Base-by-base conservation (phyloP, 2,329 filamentous ascomycete genomes). In the Septoria petroselini region DNA sequence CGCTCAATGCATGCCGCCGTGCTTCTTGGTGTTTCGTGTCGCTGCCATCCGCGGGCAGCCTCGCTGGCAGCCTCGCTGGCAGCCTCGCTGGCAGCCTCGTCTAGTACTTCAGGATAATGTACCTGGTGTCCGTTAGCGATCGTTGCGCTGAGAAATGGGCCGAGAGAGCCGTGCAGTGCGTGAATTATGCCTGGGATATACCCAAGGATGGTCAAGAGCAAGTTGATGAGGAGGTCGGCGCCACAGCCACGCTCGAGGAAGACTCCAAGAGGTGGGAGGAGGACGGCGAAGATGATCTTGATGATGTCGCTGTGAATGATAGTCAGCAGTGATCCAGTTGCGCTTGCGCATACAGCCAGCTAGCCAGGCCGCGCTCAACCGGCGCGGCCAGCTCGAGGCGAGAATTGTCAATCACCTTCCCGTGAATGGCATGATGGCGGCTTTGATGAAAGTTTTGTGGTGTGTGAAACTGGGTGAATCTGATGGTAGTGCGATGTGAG, bases 201-300 rank as follows among this genome's bases (percentile, higher is more conserved):
- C 71, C 81, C 83, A 62, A 63, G 46, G 41, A 59, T 57, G 63
- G 88, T 94, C 73, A 94, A 76, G 66, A 90, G 79, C 72, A 95
- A 88, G 84, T 94, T 95, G 82, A 95, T 94, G 73, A 91, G 77
- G 66, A 95, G 77, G 70, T 95, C 88, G 61, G 84, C 82, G 68
- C 85, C 85, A 75, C 90, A 95, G 65, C 90, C 90, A 63, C 86
- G 83, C 84, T 95, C 90, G 62, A 95, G 86, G 81, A 95, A 93
- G 70, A 95, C 90, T 76, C 90, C 90, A 48, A 95, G 75, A 69
- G 90, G 90, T 50, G 90, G 90, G 59, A 95, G 82, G 75, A 95
- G 76, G 77, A 95, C 77, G 77, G 90, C 90, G 75, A 95, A 80
- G 74, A 95, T 80, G 78, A 87, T 85, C 76, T 87, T 87, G 81